phyloP scores from a whole-genome alignment of 257 asterid species.

The Rubia yunnanensis region DNA sequence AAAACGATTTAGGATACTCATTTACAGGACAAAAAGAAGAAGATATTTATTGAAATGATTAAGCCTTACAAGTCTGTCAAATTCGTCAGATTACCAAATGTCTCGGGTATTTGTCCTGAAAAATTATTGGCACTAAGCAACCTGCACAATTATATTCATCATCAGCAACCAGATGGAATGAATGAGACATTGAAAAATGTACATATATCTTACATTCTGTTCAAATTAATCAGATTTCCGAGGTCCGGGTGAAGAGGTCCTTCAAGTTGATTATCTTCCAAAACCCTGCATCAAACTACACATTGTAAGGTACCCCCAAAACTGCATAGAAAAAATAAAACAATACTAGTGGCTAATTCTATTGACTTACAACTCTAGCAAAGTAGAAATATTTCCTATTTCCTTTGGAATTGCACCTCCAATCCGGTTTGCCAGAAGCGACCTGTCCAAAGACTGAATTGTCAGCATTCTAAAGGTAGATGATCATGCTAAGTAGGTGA shows the following conservation, averaged over 20 bases:
- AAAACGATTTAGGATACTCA: background rate
- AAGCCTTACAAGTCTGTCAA: slow-evolving; percentile 74
- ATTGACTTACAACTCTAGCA: slow-evolving; percentile 59
- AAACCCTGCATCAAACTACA: slow-evolving; percentile 26
- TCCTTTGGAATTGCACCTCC: slow-evolving; percentile 66
- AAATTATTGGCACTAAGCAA: slow-evolving; percentile 66
- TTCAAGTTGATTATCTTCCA: slow-evolving; percentile 76
- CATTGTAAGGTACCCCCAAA: slow-evolving; percentile 3
- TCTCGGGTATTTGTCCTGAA: slow-evolving; percentile 62
- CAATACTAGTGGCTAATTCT: background rate
- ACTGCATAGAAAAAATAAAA: background rate
- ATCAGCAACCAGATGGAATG: background rate
- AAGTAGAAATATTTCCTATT: slow-evolving; percentile 56
- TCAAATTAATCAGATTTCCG: slow-evolving; percentile 56
- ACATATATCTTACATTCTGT: slow-evolving; percentile 48
- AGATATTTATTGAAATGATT: background rate
- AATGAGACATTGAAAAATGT: background rate
- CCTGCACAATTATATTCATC: slow-evolving; percentile 38
- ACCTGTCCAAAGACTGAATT: slow-evolving; percentile 28
- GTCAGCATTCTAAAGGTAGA: background rate
- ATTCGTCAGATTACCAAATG: slow-evolving; percentile 49
- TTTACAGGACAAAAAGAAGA: background rate
- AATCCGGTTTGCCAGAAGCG: slow-evolving; percentile 70
- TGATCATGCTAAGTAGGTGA: background rate
- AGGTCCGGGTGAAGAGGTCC: slow-evolving; percentile 68